Evolutionary conservation across 2,329 filamentous ascomycete genomes (phyloP).

Genomic region (Incumbomyces lentus): DNA sequence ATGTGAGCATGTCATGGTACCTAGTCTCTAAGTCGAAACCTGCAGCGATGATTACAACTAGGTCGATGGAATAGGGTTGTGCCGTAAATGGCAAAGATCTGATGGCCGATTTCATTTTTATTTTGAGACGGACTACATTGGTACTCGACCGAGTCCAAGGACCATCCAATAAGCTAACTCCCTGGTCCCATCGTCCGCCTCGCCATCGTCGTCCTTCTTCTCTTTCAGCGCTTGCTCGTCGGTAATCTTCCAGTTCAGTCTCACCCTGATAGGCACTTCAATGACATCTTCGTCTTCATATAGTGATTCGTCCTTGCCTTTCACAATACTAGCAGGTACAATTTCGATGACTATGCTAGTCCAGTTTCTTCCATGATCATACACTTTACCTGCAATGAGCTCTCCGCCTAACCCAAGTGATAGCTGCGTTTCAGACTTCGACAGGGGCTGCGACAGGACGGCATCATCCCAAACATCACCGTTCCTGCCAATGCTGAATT

Average conservation of each 20-base stretch:
- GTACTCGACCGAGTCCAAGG: conserved; percentile 74
- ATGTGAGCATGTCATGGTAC: too few species aligned
- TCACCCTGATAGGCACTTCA: conserved; percentile 90
- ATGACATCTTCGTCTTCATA: conserved; percentile 54
- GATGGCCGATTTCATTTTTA: background rate
- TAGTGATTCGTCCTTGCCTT: conserved; percentile 24
- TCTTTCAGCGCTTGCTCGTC: conserved; percentile 15
- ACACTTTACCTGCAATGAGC: conserved; percentile 88
- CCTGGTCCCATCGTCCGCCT: conserved; percentile 61
- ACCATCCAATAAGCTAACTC: conserved; percentile 96
- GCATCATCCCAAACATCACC: conserved; percentile 93
- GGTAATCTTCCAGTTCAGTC: conserved; percentile 64
- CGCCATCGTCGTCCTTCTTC: conserved; percentile 35
- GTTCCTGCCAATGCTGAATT: conserved; percentile 89
- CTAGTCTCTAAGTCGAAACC: too few species aligned
- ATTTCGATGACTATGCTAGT: conserved; percentile 89
- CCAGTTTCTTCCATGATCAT: conserved; percentile 89
- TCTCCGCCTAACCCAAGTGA: conserved; percentile 42
- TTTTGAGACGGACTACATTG: conserved; percentile 13
- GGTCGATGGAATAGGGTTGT: too few species aligned
- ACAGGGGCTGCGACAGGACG: conserved; percentile 26
- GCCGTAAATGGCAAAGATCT: background rate
- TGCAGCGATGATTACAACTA: too few species aligned
- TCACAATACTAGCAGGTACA: conserved; percentile 44
- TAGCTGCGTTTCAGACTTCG: conserved; percentile 33